These are phyloP conservation scores for Zoysia matrella DNA, from an alignment of 202 grass and related monocot species.

Conservation along the genomic window DNA sequence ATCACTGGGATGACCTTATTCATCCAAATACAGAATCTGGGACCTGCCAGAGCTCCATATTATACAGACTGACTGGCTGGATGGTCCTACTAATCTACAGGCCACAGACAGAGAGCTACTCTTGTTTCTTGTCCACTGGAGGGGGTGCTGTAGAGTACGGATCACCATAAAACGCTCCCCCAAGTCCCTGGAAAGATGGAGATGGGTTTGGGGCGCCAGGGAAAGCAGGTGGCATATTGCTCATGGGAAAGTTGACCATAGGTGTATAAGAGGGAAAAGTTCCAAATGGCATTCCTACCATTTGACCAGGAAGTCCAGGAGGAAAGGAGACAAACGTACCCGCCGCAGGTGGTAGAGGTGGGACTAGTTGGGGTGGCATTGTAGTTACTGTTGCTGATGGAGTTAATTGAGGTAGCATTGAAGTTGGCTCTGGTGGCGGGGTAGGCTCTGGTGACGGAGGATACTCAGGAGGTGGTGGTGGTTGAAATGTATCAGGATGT, in stretches of 20 bases:
- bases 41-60: constrained; percentile 18
- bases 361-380: constrained; percentile 39
- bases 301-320: constrained; percentile 32
- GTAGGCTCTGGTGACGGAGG: constrained; percentile 45
- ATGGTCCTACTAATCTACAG: constrained; percentile 18
- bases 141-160: constrained; percentile 43
- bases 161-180: constrained; percentile 39
- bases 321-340: constrained; percentile 46
- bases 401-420: constrained; percentile 9
- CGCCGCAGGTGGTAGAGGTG: constrained; percentile 35
- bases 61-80: constrained; percentile 19
- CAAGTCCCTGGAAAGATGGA: constrained; percentile 47
- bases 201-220: constrained; percentile 40
- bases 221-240: constrained; percentile 45
- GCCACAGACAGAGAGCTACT: constrained; percentile 19
- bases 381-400: constrained; percentile 30
- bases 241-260: constrained; percentile 49
- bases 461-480: constrained; percentile 48
- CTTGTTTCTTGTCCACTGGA: constrained; percentile 52
- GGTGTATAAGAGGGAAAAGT: constrained; percentile 46
- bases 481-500: constrained; percentile 62
- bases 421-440: constrained; percentile 34
- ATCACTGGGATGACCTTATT: constrained; percentile 31
- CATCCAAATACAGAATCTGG: constrained; percentile 2
- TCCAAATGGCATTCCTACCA: constrained; percentile 41